Evolutionary conservation across 2,329 filamentous ascomycete genomes (phyloP).

Genomic region (Macrophomina phaseolina): DNA sequence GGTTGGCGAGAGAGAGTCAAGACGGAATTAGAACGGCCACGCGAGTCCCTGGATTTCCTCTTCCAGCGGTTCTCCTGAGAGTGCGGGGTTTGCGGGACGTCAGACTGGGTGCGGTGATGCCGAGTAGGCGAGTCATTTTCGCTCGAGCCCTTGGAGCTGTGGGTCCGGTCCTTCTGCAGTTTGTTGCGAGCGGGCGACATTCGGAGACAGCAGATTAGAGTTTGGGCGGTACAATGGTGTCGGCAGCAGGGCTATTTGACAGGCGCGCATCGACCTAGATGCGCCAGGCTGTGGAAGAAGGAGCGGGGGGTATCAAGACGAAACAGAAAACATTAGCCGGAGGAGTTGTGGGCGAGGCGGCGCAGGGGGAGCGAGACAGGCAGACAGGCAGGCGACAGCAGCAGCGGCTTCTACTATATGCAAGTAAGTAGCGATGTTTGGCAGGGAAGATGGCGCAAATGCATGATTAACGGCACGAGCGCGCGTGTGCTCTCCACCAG

Average conservation of each 20-base stretch:
- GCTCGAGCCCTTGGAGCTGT: conserved; percentile 11
- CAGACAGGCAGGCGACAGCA: background rate
- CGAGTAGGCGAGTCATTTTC: conserved; percentile 24
- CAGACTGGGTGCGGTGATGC: conserved; percentile 19
- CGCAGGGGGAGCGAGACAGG: conserved; percentile 9
- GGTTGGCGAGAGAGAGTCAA: conserved; percentile 2
- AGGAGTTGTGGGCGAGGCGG: background rate
- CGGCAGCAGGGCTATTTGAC: background rate
- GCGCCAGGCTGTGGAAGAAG: conserved; percentile 2
- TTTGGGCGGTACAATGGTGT: conserved; percentile 6
- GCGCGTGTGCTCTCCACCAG: conserved; percentile 13
- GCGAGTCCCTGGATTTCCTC: conserved; percentile 20
- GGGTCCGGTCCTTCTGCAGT: conserved; percentile 16
- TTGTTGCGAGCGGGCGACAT: conserved; percentile 17
- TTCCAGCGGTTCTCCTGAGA: conserved; percentile 23
- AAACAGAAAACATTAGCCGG: conserved; percentile 3
- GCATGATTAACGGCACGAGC: conserved; percentile 23
- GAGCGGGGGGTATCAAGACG: conserved; percentile 8
- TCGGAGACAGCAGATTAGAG: background rate
- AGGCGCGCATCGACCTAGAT: conserved; percentile 2
- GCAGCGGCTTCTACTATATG: conserved; percentile 12
- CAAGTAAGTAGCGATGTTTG: conserved; percentile 23
- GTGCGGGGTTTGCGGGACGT: conserved; percentile 24
- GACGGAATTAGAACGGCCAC: conserved; percentile 17
- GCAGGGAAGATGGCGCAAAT: conserved; percentile 27